These are phyloP conservation scores for Borovskyia barvae DNA, from an alignment of 208 protist genomes.

Conservation along the genomic window DNA sequence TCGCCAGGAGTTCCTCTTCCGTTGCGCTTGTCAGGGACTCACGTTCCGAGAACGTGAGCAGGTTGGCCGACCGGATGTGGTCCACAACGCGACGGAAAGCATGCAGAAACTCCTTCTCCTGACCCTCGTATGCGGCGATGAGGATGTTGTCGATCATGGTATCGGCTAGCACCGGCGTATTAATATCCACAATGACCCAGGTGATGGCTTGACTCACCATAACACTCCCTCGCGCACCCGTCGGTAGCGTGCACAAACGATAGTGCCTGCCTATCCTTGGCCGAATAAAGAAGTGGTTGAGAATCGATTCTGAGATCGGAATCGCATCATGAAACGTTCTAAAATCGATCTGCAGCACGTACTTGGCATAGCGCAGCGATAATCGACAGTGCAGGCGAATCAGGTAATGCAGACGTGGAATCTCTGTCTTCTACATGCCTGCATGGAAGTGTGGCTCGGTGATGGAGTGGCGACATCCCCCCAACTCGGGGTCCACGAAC, in stretches of 20 bases:
- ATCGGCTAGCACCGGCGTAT: slow-evolving; percentile 8
- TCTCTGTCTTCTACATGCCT: slow-evolving; percentile 9
- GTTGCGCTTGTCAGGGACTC: slow-evolving; percentile 13
- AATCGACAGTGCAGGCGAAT: slow-evolving; percentile 19
- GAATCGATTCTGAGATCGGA: slow-evolving; percentile 11
- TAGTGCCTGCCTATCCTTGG: not conserved
- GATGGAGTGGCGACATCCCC: slow-evolving; percentile 23
- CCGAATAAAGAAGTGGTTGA: slow-evolving; percentile 22
- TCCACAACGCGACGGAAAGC: slow-evolving; percentile 9
- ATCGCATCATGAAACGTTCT: slow-evolving; percentile 37
- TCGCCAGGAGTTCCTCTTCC: slow-evolving; percentile 11
- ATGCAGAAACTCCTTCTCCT: slow-evolving; percentile 18
- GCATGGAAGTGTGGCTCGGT: slow-evolving; percentile 29
- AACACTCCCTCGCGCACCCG: slow-evolving; percentile 29
- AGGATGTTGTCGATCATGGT: slow-evolving; percentile 35
- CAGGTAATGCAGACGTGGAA: too few relatives aligned
- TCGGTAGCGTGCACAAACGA: slow-evolving; percentile 20
- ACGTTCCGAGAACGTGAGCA: slow-evolving; percentile 17
- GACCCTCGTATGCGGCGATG: slow-evolving; percentile 25
- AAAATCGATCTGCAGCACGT: slow-evolving; percentile 35
- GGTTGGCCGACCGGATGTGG: slow-evolving; percentile 17
- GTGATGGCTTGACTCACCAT: slow-evolving; percentile 21
- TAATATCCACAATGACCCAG: too few relatives aligned
- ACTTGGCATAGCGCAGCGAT: too few relatives aligned
- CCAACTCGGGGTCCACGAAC: slow-evolving; percentile 16